These are phyloP conservation scores for Lanmaoa pseudosensibilis DNA, from an alignment of 768 basidiomycete species.

Conservation along the genomic window DNA sequence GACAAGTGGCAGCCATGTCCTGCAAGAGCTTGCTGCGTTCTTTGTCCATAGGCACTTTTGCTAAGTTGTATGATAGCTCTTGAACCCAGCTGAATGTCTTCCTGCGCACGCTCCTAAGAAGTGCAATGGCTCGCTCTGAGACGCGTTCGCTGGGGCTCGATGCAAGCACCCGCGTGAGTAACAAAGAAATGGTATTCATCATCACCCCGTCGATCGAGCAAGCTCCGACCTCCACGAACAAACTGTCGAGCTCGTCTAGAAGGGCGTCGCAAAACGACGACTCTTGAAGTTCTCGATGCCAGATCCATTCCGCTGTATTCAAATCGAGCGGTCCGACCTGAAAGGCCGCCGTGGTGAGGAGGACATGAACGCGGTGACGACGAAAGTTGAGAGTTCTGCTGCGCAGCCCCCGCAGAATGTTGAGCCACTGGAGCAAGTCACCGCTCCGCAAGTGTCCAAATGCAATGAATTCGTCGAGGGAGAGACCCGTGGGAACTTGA, in stretches of 20 bases:
- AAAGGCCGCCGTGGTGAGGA: background rate
- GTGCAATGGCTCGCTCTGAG: background rate
- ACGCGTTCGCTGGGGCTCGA: background rate
- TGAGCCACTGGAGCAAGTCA: background rate
- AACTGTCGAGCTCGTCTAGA: background rate
- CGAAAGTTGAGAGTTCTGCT: background rate
- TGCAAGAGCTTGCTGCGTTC: background rate
- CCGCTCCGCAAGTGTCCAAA: background rate
- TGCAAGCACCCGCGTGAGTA: conserved; percentile 14
- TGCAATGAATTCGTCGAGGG: background rate
- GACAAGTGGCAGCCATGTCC: background rate
- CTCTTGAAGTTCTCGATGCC: background rate
- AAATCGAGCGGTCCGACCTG: conserved; percentile 25
- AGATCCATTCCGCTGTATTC: background rate
- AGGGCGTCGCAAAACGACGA: background rate
- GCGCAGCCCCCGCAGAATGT: background rate
- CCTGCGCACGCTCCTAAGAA: background rate
- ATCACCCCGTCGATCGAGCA: conserved; percentile 25
- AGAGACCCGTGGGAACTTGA: background rate
- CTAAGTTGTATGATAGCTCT: background rate
- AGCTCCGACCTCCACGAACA: background rate
- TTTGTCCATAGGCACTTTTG: background rate
- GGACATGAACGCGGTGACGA: background rate
- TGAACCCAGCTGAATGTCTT: background rate
- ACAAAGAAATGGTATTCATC: conserved; percentile 31